phyloP scores from a whole-genome alignment of 805 yeast species.

The Barnettozyma wickerhamii region DNA sequence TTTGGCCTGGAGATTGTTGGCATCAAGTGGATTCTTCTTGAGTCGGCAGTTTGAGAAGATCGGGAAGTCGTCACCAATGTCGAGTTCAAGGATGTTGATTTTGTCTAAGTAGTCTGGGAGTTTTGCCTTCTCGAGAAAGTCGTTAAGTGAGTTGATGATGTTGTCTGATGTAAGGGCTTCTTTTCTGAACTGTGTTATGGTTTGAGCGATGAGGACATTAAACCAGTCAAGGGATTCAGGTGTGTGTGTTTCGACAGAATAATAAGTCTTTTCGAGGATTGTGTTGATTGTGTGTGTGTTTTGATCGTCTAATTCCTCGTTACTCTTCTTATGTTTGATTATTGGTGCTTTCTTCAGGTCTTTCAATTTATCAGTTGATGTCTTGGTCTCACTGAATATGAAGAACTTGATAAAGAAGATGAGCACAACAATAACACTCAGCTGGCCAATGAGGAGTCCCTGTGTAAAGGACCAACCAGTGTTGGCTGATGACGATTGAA shows the following conservation, averaged over 20 bases:
- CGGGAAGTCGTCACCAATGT: slow-evolving; percentile 93
- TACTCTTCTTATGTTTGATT: slow-evolving; percentile 19
- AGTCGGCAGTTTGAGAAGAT: slow-evolving; percentile 92
- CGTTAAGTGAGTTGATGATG: slow-evolving; percentile 73
- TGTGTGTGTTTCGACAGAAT: slow-evolving; percentile 81
- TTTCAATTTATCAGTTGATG: slow-evolving; percentile 25
- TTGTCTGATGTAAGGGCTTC: slow-evolving; percentile 86
- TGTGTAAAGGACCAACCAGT: slow-evolving; percentile 69
- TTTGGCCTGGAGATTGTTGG: slow-evolving; percentile 66
- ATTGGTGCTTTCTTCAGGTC: slow-evolving; percentile 24
- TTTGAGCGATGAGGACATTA: slow-evolving; percentile 89
- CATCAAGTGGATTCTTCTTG: slow-evolving; percentile 46
- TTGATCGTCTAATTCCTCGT: slow-evolving; percentile 11
- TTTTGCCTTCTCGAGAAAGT: slow-evolving; percentile 52
- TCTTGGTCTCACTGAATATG: slow-evolving; percentile 60
- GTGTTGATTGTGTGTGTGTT: slow-evolving; percentile 31
- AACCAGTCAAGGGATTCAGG: slow-evolving; percentile 97
- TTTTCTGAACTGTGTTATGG: slow-evolving; percentile 78
- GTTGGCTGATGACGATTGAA: slow-evolving; percentile 13
- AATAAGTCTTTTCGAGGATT: slow-evolving; percentile 86
- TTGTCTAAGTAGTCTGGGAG: slow-evolving; percentile 79
- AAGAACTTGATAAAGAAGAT: slow-evolving; percentile 69
- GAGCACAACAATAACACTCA: slow-evolving; percentile 61
- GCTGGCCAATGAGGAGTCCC: slow-evolving; percentile 69
- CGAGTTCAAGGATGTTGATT: slow-evolving; percentile 78